These are phyloP conservation scores for Cardamine chenopodiifolia DNA, from an alignment of 345 rosid species.

Conservation along the genomic window DNA sequence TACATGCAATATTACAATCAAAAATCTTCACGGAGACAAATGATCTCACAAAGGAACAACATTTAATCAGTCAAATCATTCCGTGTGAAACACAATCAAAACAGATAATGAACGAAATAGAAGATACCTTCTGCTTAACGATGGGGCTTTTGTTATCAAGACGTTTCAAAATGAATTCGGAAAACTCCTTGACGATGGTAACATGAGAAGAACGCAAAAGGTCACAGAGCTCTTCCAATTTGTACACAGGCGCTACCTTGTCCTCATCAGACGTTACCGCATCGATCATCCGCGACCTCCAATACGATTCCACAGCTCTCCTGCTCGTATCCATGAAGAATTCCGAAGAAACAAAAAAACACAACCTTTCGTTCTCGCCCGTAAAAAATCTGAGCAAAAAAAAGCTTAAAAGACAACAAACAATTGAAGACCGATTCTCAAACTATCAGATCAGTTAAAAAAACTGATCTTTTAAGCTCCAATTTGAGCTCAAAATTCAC, in stretches of 20 bases:
- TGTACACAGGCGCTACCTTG: slow-evolving; percentile 93
- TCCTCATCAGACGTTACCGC: slow-evolving; percentile 89
- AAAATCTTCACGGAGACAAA: slow-evolving; percentile 6
- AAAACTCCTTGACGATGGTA: slow-evolving; percentile 85
- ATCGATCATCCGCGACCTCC: slow-evolving; percentile 95
- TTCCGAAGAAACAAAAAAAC: background rate
- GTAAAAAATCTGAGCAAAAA: slow-evolving; percentile 1
- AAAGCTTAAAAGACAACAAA: background rate
- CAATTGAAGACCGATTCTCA: slow-evolving; percentile 3
- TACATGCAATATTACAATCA: slow-evolving; percentile 30
- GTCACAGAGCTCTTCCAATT: slow-evolving; percentile 92
- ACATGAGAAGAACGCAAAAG: slow-evolving; percentile 84
- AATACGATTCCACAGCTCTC: slow-evolving; percentile 97
- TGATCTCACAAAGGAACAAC: slow-evolving; percentile 28
- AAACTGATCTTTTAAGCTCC: slow-evolving; percentile 25
- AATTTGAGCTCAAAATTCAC: slow-evolving; percentile 26
- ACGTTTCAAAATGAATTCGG: slow-evolving; percentile 79
- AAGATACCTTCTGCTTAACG: slow-evolving; percentile 87
- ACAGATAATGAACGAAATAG: background rate
- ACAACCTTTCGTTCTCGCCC: slow-evolving; percentile 17
- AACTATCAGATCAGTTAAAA: slow-evolving; percentile 28
- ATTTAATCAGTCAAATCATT: slow-evolving; percentile 3
- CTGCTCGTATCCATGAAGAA: slow-evolving; percentile 90
- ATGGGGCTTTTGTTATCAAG: slow-evolving; percentile 91
- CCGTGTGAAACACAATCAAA: background rate